These are phyloP conservation scores for Boletales sp. DNA, from an alignment of 768 basidiomycete species.

Conservation along the genomic window DNA sequence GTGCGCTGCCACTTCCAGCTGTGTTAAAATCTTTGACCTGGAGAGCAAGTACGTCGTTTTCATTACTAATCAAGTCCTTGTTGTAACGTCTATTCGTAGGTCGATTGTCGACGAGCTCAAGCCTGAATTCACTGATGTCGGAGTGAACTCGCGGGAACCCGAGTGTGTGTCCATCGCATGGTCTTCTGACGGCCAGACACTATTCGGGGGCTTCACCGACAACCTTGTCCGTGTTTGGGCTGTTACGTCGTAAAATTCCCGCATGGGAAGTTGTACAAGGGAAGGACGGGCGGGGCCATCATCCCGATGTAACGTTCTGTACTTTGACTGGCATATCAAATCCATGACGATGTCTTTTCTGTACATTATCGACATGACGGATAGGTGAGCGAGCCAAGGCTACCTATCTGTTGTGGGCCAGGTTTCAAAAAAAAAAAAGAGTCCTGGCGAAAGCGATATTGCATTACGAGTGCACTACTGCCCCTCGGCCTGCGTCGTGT, in stretches of 20 bases:
- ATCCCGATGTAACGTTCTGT: slow-evolving; percentile 23
- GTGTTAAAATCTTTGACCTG: slow-evolving; percentile 99
- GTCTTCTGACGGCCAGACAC: slow-evolving; percentile 96
- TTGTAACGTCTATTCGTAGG: slow-evolving; percentile 36
- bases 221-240: slow-evolving; percentile 92
- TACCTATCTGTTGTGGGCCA: neutral
- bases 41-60: slow-evolving; percentile 86
- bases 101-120: slow-evolving; percentile 99
- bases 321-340: slow-evolving; percentile 22
- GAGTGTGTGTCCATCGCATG: slow-evolving; percentile 97
- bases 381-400: neutral
- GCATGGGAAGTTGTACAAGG: slow-evolving; percentile 16
- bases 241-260: slow-evolving; percentile 51
- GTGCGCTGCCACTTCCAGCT: slow-evolving; percentile 95
- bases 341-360: slow-evolving; percentile 13
- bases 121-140: slow-evolving; percentile 83
- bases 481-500: slow-evolving; percentile 52
- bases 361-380: neutral
- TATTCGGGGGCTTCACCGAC: slow-evolving; percentile 97
- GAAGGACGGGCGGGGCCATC: slow-evolving; percentile 6
- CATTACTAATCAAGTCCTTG: neutral
- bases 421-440: neutral
- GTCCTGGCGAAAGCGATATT: too few relatives aligned
- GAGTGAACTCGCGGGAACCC: slow-evolving; percentile 69
- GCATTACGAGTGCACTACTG: neutral